Conservation (phyloP, 192 early-diverging fungal genomes). For the Mortierella antarctica region DNA sequence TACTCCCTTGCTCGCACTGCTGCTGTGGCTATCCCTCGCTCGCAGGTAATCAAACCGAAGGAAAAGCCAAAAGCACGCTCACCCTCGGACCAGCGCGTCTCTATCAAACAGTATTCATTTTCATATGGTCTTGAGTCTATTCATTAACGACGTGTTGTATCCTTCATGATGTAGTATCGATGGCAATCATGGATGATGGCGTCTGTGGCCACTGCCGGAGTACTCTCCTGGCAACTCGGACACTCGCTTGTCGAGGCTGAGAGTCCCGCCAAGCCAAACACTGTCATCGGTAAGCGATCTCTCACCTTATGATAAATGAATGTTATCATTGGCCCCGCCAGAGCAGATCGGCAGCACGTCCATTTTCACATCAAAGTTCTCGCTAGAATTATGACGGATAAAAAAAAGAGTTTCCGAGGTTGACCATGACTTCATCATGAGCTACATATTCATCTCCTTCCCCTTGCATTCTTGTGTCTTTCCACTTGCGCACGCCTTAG, state of each 20-base stretch:
- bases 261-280: constrained; percentile 4
- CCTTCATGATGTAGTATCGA: neutral
- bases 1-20: constrained; percentile 17
- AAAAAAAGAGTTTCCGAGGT: no score
- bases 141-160: neutral
- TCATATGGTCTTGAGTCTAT: neutral
- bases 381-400: no score
- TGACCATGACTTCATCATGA: constrained; percentile 2
- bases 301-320: neutral
- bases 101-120: neutral
- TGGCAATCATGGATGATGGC: constrained; percentile 36
- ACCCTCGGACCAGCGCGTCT: no score
- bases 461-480: neutral
- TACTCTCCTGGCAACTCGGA: constrained; percentile 43
- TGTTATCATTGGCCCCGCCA: neutral
- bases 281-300: constrained; percentile 30
- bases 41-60: neutral
- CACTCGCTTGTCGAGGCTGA: constrained; percentile 34
- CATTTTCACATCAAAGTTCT: neutral
- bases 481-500: constrained; percentile 12
- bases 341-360: neutral
- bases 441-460: neutral
- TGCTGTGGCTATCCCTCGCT: constrained; percentile 2
- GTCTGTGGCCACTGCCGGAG: constrained; percentile 23
- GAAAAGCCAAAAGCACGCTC: no score